These are phyloP conservation scores for Raffaelea ambrosiae DNA, from an alignment of 2,329 filamentous ascomycete species.

Conservation along the genomic window DNA sequence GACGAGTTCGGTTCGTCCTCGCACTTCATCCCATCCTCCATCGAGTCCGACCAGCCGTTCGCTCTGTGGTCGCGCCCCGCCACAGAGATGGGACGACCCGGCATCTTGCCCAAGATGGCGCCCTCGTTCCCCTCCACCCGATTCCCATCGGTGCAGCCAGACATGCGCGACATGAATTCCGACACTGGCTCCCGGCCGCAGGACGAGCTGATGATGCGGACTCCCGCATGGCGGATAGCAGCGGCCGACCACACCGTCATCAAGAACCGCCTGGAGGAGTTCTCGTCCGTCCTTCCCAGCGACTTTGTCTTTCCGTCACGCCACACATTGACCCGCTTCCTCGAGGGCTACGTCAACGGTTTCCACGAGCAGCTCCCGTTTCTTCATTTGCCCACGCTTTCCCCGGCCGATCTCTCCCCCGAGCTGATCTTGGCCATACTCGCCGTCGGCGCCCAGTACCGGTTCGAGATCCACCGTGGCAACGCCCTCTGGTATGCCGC, in stretches of 20 bases:
- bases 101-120: slow-evolving; percentile 33
- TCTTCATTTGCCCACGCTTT: slow-evolving; percentile 59
- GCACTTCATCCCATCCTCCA: slow-evolving; percentile 45
- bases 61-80: slow-evolving; percentile 39
- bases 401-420: slow-evolving; percentile 54
- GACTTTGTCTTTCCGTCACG: slow-evolving; percentile 63
- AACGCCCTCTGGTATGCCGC: slow-evolving; percentile 55
- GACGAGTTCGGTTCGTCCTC: slow-evolving; percentile 48
- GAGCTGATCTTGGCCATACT: slow-evolving; percentile 61
- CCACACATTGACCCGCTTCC: slow-evolving; percentile 58
- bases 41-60: slow-evolving; percentile 45
- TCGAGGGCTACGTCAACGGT: slow-evolving; percentile 62
- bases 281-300: slow-evolving; percentile 48
- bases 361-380: slow-evolving; percentile 55
- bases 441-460: slow-evolving; percentile 59
- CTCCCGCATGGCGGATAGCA: slow-evolving; percentile 38
- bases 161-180: slow-evolving; percentile 33
- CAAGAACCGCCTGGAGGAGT: slow-evolving; percentile 51
- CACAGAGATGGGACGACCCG: slow-evolving; percentile 28
- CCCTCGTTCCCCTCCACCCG: slow-evolving; percentile 44
- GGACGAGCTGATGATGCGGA: slow-evolving; percentile 29
- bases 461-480: slow-evolving; percentile 50
- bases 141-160: slow-evolving; percentile 45
- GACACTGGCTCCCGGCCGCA: slow-evolving; percentile 27
- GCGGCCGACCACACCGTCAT: slow-evolving; percentile 46